Base-by-base conservation (phyloP, 257 asterid genomes). In the Eucommia ulmoides region DNA sequence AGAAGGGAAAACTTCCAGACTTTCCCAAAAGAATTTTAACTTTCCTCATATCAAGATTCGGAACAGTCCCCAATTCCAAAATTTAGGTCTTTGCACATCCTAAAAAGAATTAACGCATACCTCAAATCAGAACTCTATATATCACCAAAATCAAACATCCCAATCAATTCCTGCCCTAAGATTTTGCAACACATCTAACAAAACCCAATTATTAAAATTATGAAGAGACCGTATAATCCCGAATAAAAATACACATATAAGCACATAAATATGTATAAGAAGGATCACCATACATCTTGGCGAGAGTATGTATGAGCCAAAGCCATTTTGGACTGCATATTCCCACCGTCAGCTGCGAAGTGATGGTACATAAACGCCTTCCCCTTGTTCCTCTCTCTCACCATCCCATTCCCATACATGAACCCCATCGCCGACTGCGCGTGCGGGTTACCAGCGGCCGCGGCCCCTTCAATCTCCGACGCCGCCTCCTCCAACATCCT, bases 301-400 rank as follows among this genome's bases (percentile, higher is more conserved):
- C 96, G 92, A 58, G 68, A 75, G 58, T 83, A 91, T 45, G 80
- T 77, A 68, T 75, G 79, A 7, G 99, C 99, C 57, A 85, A 66
- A n/a, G 93, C 93, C 96, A 91, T 76, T 63, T 91, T 91, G 23
- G 96, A 81, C 78, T 91, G 96, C 93, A 74, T 67, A 83, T 86
- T 83, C 33, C 99, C 99, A 6, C 82, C 86, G 51, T 71, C 66
- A 4, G 96, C 88, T 16, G 96, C 96, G 60, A 91, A 91, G 61
- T 67, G 50, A 48, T 77, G 88, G 33, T 81, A 70, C 79, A 91
- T 45, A 62, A 89, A 81, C 9, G 89, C 77, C 74, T 81, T 86
- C 2, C 78, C 76, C 22, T 83, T 77, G 58, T 59, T 79, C 75
- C 64, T 79, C 61, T 91, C 96, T 68, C 79, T 83, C 61, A 78